These are phyloP conservation scores for Pseudogymnoascus sp. DNA, from an alignment of 2,329 filamentous ascomycete species.

Conservation along the genomic window DNA sequence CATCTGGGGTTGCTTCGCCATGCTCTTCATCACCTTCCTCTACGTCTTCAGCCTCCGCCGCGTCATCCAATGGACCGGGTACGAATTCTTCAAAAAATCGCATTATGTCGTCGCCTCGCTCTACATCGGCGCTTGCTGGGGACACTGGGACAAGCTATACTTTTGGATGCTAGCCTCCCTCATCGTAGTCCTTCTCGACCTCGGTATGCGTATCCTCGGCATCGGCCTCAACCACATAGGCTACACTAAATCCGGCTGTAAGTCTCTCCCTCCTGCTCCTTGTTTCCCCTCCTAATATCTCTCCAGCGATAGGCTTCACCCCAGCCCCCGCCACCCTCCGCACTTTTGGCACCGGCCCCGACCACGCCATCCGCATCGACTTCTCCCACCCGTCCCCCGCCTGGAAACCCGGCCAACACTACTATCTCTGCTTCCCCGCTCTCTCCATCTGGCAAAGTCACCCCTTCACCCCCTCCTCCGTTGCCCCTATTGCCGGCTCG, in stretches of 20 bases:
- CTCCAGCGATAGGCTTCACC: constrained; percentile 43
- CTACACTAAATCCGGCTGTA: constrained; percentile 33
- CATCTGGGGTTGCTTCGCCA: constrained; percentile 64
- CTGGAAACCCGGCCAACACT: constrained; percentile 63
- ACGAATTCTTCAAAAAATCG: constrained; percentile 68
- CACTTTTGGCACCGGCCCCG: constrained; percentile 49
- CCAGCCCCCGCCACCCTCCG: constrained; percentile 42
- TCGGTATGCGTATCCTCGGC: constrained; percentile 49
- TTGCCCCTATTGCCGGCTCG: constrained; percentile 44
- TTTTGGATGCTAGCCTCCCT: constrained; percentile 63
- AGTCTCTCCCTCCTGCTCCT: constrained; percentile 12
- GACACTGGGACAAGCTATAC: constrained; percentile 60
- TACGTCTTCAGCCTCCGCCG: constrained; percentile 49
- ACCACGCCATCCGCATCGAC: constrained; percentile 58
- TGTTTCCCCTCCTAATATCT: background rate
- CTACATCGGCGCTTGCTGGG: constrained; percentile 69
- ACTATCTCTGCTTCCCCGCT: constrained; percentile 74
- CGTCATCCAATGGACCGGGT: constrained; percentile 59
- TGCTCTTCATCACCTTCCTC: constrained; percentile 54
- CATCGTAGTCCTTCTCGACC: constrained; percentile 57
- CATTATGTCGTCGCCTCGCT: constrained; percentile 67
- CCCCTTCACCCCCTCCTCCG: constrained; percentile 71
- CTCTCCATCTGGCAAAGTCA: constrained; percentile 83
- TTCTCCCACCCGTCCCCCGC: constrained; percentile 62
- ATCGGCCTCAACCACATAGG: constrained; percentile 54